Percentiles rank a stretch among this genome's conserved stretches.
Evolutionary conservation across 257 asterid genomes (phyloP).

Genomic region (Fraxinus anomala): DNA sequence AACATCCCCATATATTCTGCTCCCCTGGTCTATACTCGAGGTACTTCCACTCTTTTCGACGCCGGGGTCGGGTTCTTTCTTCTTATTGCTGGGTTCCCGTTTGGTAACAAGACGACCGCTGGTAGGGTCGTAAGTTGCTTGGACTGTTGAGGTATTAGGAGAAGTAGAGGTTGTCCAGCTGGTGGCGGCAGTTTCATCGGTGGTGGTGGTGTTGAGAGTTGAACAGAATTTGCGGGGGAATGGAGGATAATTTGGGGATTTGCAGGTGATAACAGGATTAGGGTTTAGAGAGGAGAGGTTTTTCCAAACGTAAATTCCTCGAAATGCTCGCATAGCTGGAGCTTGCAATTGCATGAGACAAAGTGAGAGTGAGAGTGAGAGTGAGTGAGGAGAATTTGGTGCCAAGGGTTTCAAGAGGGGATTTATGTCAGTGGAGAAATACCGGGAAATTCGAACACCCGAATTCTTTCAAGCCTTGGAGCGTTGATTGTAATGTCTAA

Average conservation of each 20-base stretch:
- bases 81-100: constrained; percentile 26
- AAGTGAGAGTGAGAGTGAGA: constrained; percentile 2
- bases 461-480: neutral
- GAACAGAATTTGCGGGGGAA: constrained; percentile 39
- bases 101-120: constrained; percentile 51
- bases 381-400: constrained; percentile 20
- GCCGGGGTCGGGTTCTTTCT: constrained; percentile 27
- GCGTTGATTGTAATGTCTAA: too few relatives aligned
- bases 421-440: constrained; percentile 11
- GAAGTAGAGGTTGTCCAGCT: constrained; percentile 43
- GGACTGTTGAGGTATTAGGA: constrained; percentile 34
- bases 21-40: constrained; percentile 35
- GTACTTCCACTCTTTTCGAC: constrained; percentile 24
- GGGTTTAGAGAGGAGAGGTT: constrained; percentile 35
- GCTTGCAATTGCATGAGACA: constrained; percentile 54
- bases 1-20: constrained; percentile 55
- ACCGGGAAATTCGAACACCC: constrained; percentile 36
- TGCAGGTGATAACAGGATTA: constrained; percentile 28
- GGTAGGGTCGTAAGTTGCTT: constrained; percentile 54
- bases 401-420: constrained; percentile 30
- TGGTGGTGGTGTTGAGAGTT: constrained; percentile 36
- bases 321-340: constrained; percentile 53
- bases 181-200: constrained; percentile 37
- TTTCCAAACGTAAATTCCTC: constrained; percentile 46
- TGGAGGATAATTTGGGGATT: constrained; percentile 34